phyloP scores from a whole-genome alignment of 169 alveolate species.

The Plasmodium gonderi region DNA sequence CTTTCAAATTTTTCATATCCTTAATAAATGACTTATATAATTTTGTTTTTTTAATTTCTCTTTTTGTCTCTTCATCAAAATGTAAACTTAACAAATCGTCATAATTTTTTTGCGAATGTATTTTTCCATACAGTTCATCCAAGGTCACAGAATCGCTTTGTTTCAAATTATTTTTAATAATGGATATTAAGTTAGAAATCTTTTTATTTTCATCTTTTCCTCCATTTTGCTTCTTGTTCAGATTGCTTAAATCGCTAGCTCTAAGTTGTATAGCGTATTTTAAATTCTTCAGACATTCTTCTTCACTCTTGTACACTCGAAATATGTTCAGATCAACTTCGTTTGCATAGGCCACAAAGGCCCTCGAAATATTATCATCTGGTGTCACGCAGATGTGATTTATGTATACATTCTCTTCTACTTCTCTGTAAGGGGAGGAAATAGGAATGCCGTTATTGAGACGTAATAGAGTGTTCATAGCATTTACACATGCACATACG shows the following conservation, averaged over 20 bases:
- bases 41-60: constrained; percentile 2
- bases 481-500: neutral
- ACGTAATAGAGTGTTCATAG: too few species aligned
- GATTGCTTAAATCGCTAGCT: neutral
- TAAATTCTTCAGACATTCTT: constrained; percentile 41
- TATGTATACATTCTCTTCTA: constrained; percentile 13
- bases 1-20: constrained; percentile 33
- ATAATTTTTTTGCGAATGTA: constrained; percentile 13
- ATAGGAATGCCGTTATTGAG: too few species aligned
- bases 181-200: neutral
- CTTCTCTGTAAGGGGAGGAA: constrained; percentile 16
- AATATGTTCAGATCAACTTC: constrained; percentile 41
- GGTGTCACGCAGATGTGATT: constrained; percentile 64
- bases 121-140: constrained; percentile 50
- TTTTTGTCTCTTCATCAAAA: constrained; percentile 4
- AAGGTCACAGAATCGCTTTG: neutral
- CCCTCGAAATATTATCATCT: neutral
- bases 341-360: constrained; percentile 25
- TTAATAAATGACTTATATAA: constrained; percentile 30
- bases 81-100: constrained; percentile 3
- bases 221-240: neutral
- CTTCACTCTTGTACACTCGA: constrained; percentile 27
- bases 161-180: constrained; percentile 10
- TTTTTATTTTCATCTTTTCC: neutral
- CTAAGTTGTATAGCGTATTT: constrained; percentile 42